Percentiles rank a stretch among this genome's conserved stretches.
These are phyloP conservation scores for Lachnellula cervina DNA, from an alignment of 2,329 filamentous ascomycete species.

Conservation along the genomic window DNA sequence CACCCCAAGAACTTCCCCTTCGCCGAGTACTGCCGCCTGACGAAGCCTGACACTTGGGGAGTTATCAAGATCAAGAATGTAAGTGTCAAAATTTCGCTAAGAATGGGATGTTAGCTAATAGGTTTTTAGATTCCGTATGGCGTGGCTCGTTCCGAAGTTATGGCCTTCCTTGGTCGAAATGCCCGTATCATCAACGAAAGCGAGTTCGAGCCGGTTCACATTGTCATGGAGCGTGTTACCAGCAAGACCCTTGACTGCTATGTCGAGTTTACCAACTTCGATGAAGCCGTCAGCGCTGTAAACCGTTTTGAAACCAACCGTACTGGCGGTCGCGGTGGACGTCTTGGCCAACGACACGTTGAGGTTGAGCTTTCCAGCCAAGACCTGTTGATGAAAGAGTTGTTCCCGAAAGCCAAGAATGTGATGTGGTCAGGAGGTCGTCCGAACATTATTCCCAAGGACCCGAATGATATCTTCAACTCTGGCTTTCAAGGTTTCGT, in stretches of 20 bases:
- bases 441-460: slow-evolving; percentile 38
- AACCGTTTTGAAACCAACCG: slow-evolving; percentile 41
- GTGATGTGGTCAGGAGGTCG: slow-evolving; percentile 48
- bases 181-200: slow-evolving; percentile 49
- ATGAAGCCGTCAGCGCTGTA: slow-evolving; percentile 51
- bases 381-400: slow-evolving; percentile 52
- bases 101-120: not conserved
- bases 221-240: slow-evolving; percentile 60
- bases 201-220: slow-evolving; percentile 52
- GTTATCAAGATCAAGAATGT: slow-evolving; percentile 36
- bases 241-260: slow-evolving; percentile 59
- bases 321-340: slow-evolving; percentile 36
- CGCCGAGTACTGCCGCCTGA: slow-evolving; percentile 30
- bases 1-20: slow-evolving; percentile 31
- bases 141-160: slow-evolving; percentile 48
- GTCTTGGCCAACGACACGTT: slow-evolving; percentile 53
- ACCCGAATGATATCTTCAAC: slow-evolving; percentile 34
- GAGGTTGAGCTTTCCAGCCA: slow-evolving; percentile 54
- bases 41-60: slow-evolving; percentile 25
- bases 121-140: slow-evolving; percentile 49
- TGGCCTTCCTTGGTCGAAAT: slow-evolving; percentile 55
- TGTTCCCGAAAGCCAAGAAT: slow-evolving; percentile 55
- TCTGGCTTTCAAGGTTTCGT: slow-evolving; percentile 58
- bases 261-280: slow-evolving; percentile 50
- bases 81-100: slow-evolving; percentile 18